Conservation (phyloP, 2,329 filamentous ascomycete species). For the Cladosporium halotolerans region DNA sequence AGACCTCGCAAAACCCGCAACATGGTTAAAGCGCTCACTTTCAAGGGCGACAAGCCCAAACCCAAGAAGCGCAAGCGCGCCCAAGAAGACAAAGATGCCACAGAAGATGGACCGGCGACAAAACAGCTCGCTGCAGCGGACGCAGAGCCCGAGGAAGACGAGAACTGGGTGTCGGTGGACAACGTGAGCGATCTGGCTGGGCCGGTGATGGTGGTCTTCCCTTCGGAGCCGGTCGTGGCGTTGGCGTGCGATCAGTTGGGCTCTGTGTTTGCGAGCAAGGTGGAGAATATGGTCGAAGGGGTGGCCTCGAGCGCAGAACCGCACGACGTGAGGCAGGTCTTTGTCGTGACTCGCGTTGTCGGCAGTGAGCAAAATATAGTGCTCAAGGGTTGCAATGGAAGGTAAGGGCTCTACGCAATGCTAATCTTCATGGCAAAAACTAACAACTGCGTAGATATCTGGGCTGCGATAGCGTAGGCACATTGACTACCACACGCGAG, state of each 20-base stretch:
- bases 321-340: slow-evolving; percentile 92
- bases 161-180: slow-evolving; percentile 89
- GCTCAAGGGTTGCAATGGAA: slow-evolving; percentile 86
- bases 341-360: slow-evolving; percentile 77
- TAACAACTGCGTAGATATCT: slow-evolving; percentile 57
- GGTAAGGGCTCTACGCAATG: slow-evolving; percentile 31
- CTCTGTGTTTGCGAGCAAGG: slow-evolving; percentile 70
- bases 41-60: slow-evolving; percentile 94
- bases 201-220: slow-evolving; percentile 75
- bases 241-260: slow-evolving; percentile 82
- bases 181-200: slow-evolving; percentile 66
- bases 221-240: slow-evolving; percentile 65
- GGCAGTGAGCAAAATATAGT: slow-evolving; percentile 70
- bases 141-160: slow-evolving; percentile 57
- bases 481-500: slow-evolving; percentile 68
- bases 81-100: slow-evolving; percentile 44
- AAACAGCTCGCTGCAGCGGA: slow-evolving; percentile 32
- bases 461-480: slow-evolving; percentile 75
- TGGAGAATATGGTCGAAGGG: slow-evolving; percentile 84
- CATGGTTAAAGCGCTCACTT: slow-evolving; percentile 85
- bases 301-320: slow-evolving; percentile 83
- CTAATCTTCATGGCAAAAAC: background rate
- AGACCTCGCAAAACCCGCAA: background rate
- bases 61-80: slow-evolving; percentile 78
- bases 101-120: slow-evolving; percentile 27